A percentile compares a stretch with the other conserved stretches of the same genome.
phyloP scores from a whole-genome alignment of 495 filamentous ascomycete genomes.

The Talaromyces stipitatus region DNA sequence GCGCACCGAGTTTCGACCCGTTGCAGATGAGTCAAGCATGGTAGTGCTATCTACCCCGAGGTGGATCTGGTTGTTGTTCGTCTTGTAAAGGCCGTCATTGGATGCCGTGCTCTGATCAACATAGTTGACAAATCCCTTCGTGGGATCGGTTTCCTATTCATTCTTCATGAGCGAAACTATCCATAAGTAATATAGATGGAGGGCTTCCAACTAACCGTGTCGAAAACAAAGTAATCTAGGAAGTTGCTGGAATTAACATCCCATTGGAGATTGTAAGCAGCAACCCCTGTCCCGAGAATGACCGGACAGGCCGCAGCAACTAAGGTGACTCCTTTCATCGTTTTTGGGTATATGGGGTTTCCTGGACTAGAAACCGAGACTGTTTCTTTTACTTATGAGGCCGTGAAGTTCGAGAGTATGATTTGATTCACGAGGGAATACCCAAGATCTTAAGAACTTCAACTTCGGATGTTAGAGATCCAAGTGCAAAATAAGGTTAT shows the following conservation, averaged over 20 bases:
- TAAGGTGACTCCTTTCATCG: background rate
- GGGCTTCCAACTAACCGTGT: conserved; percentile 13
- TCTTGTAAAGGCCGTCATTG: conserved; percentile 10
- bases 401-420: no score
- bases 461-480: no score
- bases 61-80: conserved; percentile 27
- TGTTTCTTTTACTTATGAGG: no score
- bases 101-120: background rate
- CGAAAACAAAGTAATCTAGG: conserved; percentile 42
- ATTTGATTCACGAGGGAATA: no score
- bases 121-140: conserved; percentile 30
- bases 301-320: background rate
- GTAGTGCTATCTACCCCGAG: conserved; percentile 39
- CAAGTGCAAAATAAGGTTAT: no score
- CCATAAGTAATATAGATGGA: background rate
- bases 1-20: conserved; percentile 43
- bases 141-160: conserved; percentile 27
- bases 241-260: conserved; percentile 21
- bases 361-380: no score
- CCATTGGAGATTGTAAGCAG: background rate
- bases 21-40: conserved; percentile 18
- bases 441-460: no score
- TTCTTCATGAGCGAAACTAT: background rate
- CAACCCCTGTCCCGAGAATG: background rate
- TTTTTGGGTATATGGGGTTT: background rate